phyloP scores from a whole-genome alignment of 148 eudicot genomes.

The Heliamphora exappendiculata region DNA sequence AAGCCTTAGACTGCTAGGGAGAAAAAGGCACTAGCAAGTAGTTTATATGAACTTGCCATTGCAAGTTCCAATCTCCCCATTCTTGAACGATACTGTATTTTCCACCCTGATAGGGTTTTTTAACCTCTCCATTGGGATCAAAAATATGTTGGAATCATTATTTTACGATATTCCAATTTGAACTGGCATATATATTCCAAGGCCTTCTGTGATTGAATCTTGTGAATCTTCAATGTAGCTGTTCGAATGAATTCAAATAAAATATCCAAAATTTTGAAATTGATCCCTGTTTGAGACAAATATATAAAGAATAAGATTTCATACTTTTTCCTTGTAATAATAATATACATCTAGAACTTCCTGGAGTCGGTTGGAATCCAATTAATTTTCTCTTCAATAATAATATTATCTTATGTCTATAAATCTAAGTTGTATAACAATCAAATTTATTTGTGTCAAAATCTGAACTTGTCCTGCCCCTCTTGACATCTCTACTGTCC shows the following conservation, averaged over 20 bases:
- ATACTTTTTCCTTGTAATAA: too few species aligned
- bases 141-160: not conserved
- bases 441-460: not conserved
- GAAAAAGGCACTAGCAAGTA: not conserved
- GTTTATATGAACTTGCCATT: not conserved
- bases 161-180: not conserved
- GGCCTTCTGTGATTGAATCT: not conserved
- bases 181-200: not conserved
- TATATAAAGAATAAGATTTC: too few species aligned
- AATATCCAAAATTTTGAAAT: too few species aligned
- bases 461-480: not conserved
- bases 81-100: not conserved
- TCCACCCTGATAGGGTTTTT: not conserved
- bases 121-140: not conserved
- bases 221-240: not conserved
- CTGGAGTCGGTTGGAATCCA: not conserved
- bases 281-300: too few species aligned
- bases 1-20: not conserved
- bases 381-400: not conserved
- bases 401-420: not conserved
- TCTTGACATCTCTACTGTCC: not conserved
- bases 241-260: not conserved
- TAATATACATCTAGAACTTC: not conserved
- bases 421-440: not conserved
- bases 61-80: not conserved